Evolutionary conservation across 1,284 basidiomycete genomes (phyloP), one percentile per base, ranked within the genome.

Genomic region (Ceratobasidium theobromae): DNA sequence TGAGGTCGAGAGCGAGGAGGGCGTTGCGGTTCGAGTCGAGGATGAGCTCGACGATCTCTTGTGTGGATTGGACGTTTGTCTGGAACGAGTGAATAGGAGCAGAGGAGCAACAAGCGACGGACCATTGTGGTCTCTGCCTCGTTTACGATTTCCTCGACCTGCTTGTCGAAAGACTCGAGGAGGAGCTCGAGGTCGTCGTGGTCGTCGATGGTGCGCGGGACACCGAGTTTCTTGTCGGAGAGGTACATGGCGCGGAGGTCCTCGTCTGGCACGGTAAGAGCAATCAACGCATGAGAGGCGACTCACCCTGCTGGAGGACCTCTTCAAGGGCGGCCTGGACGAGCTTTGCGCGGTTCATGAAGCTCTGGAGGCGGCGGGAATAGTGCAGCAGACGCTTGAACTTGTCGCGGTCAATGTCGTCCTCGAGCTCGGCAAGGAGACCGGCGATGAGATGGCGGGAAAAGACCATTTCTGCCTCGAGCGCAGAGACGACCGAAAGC

Each of bases 31-130:
- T 97, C 66, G 94, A 92, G 76, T 99, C 96, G 51, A 99, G 83
- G 74, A 98, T 95, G 66, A 99, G 83, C 76, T 99, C 96, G 4
- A 97, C 93, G 55, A 98, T 96, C 76, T 98, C 95, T 79, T 98
- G 95, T 0, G 95, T 98, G 16, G 93, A 94, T 78, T 93, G 89
- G 64, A 98, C 93, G 74, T 97, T 97, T 65, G 82, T 84, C 92
- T 95, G 71, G 43, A 5, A 45, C 18, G 5, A 18, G 43, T 55
- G 25, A 25, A 43, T 48, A 52, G 32, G 28, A 16, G 48, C 43
- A 45, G 14, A n/a, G 16, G 8, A 12, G 30, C n/a, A 65, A 41
- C 65, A 32, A 27, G 38, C 35, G 45, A 76, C 81, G 65, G 71
- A 93, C 93, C 72, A 93, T 86, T 1, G 91, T 93, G 69, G 84